Evolutionary conservation across 1,284 basidiomycete species (phyloP).

Genomic region (Wallemia ichthyophaga): DNA sequence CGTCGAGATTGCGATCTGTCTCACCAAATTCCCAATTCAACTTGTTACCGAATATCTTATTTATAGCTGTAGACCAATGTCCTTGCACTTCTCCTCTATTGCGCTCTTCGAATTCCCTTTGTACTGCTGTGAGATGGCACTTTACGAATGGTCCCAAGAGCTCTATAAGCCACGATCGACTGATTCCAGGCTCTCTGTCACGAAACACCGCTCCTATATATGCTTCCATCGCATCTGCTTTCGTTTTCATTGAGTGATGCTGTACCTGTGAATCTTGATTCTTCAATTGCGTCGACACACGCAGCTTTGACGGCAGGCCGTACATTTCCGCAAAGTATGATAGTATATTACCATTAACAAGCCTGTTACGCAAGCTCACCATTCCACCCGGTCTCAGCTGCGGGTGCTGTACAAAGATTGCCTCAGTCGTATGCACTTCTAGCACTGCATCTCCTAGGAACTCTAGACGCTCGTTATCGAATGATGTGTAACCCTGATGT

Average conservation of each 20-base stretch:
- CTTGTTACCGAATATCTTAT: neutral
- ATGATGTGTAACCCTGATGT: neutral
- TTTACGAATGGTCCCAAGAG: neutral
- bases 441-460: neutral
- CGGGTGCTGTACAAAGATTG: neutral
- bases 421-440: neutral
- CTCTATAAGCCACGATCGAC: neutral
- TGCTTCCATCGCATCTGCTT: neutral
- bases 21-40: neutral
- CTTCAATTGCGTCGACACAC: neutral
- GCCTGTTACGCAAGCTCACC: neutral
- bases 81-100: neutral
- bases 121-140: neutral
- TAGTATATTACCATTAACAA: neutral
- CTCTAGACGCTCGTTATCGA: slow-evolving; percentile 1
- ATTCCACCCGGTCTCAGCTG: neutral
- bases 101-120: neutral
- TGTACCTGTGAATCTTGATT: neutral
- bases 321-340: neutral
- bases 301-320: neutral
- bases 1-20: neutral
- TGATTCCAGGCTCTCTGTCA: neutral
- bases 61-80: neutral
- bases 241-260: neutral
- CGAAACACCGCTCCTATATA: neutral